A percentile compares a stretch with the other conserved stretches of the same genome.
phyloP scores from a whole-genome alignment of 441 rosid genomes.

The Populus hybrid region DNA sequence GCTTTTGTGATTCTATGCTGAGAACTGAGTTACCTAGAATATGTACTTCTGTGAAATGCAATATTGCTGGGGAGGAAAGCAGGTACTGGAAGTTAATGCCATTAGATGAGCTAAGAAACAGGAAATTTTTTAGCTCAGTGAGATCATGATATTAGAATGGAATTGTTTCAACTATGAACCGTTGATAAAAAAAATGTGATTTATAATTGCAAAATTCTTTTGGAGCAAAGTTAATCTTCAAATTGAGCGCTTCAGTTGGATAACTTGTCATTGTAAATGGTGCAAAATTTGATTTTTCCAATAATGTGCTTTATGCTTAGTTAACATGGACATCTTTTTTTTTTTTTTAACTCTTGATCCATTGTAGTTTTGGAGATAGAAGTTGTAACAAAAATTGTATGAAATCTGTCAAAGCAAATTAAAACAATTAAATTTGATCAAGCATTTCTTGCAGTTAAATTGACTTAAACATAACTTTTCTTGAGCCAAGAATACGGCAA shows the following conservation, averaged over 20 bases:
- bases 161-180: background rate
- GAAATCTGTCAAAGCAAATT: background rate
- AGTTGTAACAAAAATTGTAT: background rate
- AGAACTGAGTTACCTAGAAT: conserved; percentile 4
- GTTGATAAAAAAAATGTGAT: background rate
- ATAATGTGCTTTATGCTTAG: background rate
- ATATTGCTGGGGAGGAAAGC: background rate
- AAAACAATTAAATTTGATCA: no score
- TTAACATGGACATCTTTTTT: background rate
- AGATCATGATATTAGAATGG: background rate
- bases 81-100: background rate
- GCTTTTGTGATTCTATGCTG: background rate
- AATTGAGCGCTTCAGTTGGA: background rate
- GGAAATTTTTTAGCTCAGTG: background rate
- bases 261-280: background rate
- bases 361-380: background rate
- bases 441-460: background rate
- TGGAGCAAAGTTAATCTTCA: background rate
- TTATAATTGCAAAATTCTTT: background rate
- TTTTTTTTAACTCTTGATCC: background rate
- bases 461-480: conserved; percentile 1
- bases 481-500: background rate
- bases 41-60: background rate
- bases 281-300: background rate
- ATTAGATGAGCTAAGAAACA: background rate